These are phyloP conservation scores for Aspergillus latus DNA, from an alignment of 2,329 filamentous ascomycete species.

Conservation along the genomic window DNA sequence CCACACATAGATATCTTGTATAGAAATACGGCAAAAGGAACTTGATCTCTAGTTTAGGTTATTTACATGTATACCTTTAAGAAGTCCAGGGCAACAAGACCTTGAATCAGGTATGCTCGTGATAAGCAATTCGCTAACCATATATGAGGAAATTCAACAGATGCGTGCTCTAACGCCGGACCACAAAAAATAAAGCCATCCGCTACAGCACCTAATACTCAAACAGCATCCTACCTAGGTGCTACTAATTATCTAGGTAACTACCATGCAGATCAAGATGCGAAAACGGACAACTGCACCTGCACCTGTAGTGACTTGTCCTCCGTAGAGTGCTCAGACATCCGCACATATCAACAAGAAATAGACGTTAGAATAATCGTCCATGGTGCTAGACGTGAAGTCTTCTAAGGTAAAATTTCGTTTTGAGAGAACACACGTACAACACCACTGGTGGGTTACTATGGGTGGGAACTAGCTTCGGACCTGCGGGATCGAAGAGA, in stretches of 20 bases:
- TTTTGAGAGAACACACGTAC: slow-evolving; percentile 10
- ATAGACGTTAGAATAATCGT: not conserved
- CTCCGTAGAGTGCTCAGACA: slow-evolving; percentile 4
- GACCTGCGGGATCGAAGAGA: slow-evolving; percentile 31
- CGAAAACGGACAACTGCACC: not conserved
- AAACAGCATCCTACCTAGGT: not conserved
- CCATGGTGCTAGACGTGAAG: not conserved
- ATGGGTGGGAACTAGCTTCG: slow-evolving; percentile 31
- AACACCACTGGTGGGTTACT: not conserved
- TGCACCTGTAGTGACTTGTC: not conserved
- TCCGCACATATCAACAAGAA: slow-evolving; percentile 7
- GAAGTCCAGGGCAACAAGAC: not conserved
- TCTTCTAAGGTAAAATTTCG: not conserved
- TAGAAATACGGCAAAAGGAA: not conserved
- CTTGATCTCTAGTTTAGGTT: no score
- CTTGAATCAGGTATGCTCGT: no score
- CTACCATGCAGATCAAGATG: not conserved
- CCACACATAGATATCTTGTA: not conserved
- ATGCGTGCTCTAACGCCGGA: not conserved
- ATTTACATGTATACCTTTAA: not conserved
- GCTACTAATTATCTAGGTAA: not conserved
- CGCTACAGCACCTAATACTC: not conserved
- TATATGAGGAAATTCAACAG: not conserved
- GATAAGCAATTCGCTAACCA: not conserved
- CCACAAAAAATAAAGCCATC: not conserved